Evolutionary conservation across 768 basidiomycete species (phyloP), one percentile per base, ranked within the genome.

Genomic region (Pleurotus platypus): DNA sequence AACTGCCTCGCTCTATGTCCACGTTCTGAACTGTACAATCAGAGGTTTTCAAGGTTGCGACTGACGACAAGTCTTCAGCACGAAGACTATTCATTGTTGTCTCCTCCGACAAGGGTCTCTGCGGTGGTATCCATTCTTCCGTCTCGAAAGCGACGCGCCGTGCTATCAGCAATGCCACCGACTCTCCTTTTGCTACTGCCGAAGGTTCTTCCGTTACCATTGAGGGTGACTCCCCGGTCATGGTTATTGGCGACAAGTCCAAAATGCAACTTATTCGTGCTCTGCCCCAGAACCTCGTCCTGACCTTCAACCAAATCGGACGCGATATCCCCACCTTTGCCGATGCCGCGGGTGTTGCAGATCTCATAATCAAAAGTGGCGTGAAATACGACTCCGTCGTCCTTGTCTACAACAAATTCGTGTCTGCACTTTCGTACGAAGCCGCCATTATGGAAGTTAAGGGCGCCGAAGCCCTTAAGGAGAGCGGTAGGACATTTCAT

Each of bases 71-170:
- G 42, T 77, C 85, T 18, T 78, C 84, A 46, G 79, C 86, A 67
- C 85, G 83, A 70, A 91, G 90, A 69, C 92, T 98, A 63, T 94
- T 96, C 79, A 71, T 98, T 63, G 92, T 95, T 70, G 74, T 97
- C 67, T 97, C 96, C 46, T 98, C 96, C 56, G 96, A 98, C 86
- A 94, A 95, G 77, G 96, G 97, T 76, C 92, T 99, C 57, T 99
- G 96, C 69, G 96, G 97, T 76, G 96, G 97, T 82, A 96, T 99
- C 67, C 96, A 98, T 80, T 98, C 96, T 42, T 94, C 93, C 55
- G 92, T 98, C 69, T 82, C 89, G 64, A 97, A 98, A 75, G 84
- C 86, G 56, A 90, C 93, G 50, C 90, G 92, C 63, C 83, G 82
- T 57, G 88, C 83, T 27, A 67, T 95, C 56, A 74, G 70, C 27